Percentiles rank a stretch among this genome's conserved stretches.
These are phyloP conservation scores for Salix udensis DNA, from an alignment of 345 rosid genomes.

Conservation along the genomic window DNA sequence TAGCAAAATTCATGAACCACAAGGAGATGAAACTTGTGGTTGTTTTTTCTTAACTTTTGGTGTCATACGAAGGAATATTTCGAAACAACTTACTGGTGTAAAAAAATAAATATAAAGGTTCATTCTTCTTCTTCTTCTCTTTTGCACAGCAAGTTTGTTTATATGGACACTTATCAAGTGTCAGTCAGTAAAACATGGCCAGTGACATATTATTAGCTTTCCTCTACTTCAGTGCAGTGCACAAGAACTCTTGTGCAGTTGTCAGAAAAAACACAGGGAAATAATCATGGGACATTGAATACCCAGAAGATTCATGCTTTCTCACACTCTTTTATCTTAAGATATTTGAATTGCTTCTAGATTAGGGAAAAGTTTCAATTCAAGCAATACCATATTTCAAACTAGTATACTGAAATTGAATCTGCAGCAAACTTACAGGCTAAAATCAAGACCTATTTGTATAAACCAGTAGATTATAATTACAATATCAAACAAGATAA, in stretches of 20 bases:
- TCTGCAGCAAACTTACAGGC: background rate
- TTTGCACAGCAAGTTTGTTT: background rate
- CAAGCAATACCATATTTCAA: background rate
- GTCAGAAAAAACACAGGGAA: background rate
- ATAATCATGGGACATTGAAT: background rate
- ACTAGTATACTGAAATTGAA: background rate
- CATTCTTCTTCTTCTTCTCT: background rate
- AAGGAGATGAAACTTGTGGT: slow-evolving; percentile 14
- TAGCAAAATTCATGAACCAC: slow-evolving; percentile 22
- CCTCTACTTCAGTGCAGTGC: background rate
- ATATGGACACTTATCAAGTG: background rate
- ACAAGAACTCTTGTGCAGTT: background rate
- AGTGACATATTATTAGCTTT: background rate
- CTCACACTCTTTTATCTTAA: background rate
- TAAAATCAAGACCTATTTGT: background rate
- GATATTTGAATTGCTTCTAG: background rate
- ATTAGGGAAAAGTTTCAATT: background rate
- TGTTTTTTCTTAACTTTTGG: background rate
- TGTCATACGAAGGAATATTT: background rate
- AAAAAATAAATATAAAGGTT: background rate
- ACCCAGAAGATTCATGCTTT: background rate
- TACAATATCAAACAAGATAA: slow-evolving; percentile 14
- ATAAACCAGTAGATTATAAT: slow-evolving; percentile 6
- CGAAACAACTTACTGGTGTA: background rate
- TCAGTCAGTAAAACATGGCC: background rate